Percentiles rank a stretch among this genome's conserved stretches.
Evolutionary conservation across 2,329 filamentous ascomycete species (phyloP).

Genomic region (Pseudogymnoascus sp.): DNA sequence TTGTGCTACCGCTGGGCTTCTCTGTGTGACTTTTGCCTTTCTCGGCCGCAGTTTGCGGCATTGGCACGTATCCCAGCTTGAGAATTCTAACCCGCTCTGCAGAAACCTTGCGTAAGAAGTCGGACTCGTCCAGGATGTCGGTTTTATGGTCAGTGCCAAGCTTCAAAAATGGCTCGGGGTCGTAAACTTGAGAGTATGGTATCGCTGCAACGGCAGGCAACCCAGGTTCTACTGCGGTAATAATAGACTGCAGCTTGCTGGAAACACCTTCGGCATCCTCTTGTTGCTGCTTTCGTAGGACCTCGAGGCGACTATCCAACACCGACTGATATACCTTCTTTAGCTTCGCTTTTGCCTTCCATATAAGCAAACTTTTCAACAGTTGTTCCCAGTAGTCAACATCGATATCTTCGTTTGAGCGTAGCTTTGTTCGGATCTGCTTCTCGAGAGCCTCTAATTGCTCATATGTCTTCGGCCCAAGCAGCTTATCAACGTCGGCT

Average conservation of each 20-base stretch:
- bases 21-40: constrained; percentile 22
- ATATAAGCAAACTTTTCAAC: constrained; percentile 72
- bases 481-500: constrained; percentile 77
- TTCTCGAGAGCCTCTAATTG: constrained; percentile 80
- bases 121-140: constrained; percentile 48
- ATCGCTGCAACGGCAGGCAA: not conserved
- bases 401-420: constrained; percentile 85
- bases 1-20: constrained; percentile 27
- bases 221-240: constrained; percentile 28
- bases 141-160: constrained; percentile 55
- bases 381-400: constrained; percentile 97
- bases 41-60: constrained; percentile 36
- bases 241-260: constrained; percentile 43
- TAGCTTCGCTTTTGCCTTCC: constrained; percentile 85
- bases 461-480: constrained; percentile 76
- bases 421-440: constrained; percentile 79
- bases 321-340: constrained; percentile 71
- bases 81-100: constrained; percentile 52
- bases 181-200: constrained; percentile 39
- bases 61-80: constrained; percentile 61
- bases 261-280: constrained; percentile 54
- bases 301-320: constrained; percentile 57
- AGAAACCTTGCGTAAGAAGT: constrained; percentile 49
- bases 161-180: constrained; percentile 60
- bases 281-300: constrained; percentile 58